Evolutionary conservation across 192 early-diverging fungal species (phyloP).

Genomic region (Spinellus fusiger): DNA sequence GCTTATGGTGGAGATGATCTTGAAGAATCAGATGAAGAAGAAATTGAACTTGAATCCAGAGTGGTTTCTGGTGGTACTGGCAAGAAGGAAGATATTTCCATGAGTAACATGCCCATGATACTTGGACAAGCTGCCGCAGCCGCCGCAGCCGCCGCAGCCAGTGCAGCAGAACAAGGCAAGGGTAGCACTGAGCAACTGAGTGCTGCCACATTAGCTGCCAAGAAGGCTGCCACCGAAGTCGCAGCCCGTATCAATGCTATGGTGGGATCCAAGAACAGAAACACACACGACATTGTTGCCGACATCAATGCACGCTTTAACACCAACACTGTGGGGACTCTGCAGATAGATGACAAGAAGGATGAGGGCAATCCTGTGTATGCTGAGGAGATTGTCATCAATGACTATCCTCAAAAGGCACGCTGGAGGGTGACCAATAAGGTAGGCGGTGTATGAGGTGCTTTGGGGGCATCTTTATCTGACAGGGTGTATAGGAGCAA

Average conservation of each 20-base stretch:
- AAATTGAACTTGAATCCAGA: conserved; percentile 37
- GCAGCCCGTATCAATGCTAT: conserved; percentile 50
- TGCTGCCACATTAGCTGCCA: conserved; percentile 23
- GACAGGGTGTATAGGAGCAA: too few species aligned
- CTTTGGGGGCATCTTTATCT: conserved; percentile 7
- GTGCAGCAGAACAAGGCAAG: background rate
- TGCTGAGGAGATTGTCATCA: conserved; percentile 89
- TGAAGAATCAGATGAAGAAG: conserved; percentile 63
- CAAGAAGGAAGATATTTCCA: conserved; percentile 33
- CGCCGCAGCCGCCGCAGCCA: conserved; percentile 10
- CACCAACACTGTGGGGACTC: conserved; percentile 11
- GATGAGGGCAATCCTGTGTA: conserved; percentile 45
- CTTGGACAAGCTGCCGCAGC: conserved; percentile 32
- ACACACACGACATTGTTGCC: conserved; percentile 52
- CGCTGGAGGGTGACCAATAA: conserved; percentile 94
- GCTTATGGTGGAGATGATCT: conserved; percentile 66
- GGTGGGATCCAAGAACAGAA: conserved; percentile 42
- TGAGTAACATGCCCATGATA: background rate
- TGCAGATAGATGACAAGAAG: conserved; percentile 21
- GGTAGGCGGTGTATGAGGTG: conserved; percentile 33
- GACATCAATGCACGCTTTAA: conserved; percentile 48
- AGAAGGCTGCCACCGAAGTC: conserved; percentile 48
- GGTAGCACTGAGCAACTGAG: conserved; percentile 2
- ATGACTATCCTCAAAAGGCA: conserved; percentile 95
- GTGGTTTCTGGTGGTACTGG: background rate